Evolutionary conservation across 768 basidiomycete species (phyloP), one percentile per base, ranked within the genome.

Genomic region (Naganishia friedmannii): DNA sequence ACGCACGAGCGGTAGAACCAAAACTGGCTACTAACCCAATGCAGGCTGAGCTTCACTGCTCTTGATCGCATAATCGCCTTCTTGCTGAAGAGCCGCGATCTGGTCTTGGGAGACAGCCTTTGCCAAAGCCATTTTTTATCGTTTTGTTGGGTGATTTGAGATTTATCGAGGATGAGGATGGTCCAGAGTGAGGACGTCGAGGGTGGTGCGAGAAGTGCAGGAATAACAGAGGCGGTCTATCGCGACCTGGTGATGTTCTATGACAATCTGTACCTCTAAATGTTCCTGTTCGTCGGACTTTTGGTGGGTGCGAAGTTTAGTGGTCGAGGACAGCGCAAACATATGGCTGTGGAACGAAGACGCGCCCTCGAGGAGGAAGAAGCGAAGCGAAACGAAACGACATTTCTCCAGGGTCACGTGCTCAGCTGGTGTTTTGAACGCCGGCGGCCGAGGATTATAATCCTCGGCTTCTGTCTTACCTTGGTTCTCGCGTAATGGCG

Each of bases 1-100:
- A 6, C 54, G n/a, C 19, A 68, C 26, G 17, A 26, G 34, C 6
- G 19, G 10, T 29, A 37, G 3, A 21, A 21, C 17, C 3, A 6
- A 8, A 39, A n/a, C 8, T 23, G 31, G 23, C 29, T 42, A 80
- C 79, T 55, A 56, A 82, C 81, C 81, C 39, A 82, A 78, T 53
- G 77, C 77, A 26, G 81, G 80, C 3, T 77, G 76, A 29, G 76
- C 78, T 28, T 76, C 72, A 68, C 79, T 78, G 66, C 77, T 77
- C 75, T 82, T 82, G 77, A 82, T 82, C 34, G 79, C 71, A 69
- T 72, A 82, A 53, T 82, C 81, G 32, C 77, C 78, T n/a, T 71
- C 65, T 48, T 75, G 76, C 72, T 81, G 80, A 13, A 81, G 69
- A 51, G 74, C 77, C 28, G 74, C 70, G 39, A 81, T 75, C 63